Base-by-base conservation (phyloP, 23 red algal species). In the Gracilaria vermiculophylla region DNA sequence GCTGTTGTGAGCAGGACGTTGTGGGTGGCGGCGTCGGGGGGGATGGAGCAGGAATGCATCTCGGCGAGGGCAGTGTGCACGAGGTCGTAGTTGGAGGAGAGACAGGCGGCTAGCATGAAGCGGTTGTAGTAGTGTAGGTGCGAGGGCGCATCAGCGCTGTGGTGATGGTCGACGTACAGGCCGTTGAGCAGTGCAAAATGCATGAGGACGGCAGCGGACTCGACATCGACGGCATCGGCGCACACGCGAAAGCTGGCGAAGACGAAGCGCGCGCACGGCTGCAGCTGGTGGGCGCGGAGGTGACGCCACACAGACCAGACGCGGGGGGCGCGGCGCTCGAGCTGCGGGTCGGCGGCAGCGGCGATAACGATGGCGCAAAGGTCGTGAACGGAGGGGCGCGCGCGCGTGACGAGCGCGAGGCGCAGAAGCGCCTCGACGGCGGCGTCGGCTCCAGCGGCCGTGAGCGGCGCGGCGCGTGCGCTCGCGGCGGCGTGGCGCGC, bases 291-390 rank as follows among this genome's bases (percentile, higher is more conserved):
- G 19, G 76, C 12, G 8, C 50, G 21, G 3, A 80, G 12, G 9
- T 55, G 25, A 25, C 56, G 53, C 53, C 53, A 61, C 76, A 80
- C 76, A 37, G 76, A 80, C 51, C 53, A 80, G 25, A 61, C 76
- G 48, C 76, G 76, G n/a, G 21, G 8, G 10, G 49, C 19, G 32
- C 76, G 76, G 14, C 52, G 51, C 27, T 40, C 48, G 52, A 80
- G 31, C 13, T 21, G 37, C 44, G 76, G 48, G 76, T 80, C 76
- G 21, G 23, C 23, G 0, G 48, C 76, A 28, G 76, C 76, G 52
- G 76, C 76, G 56, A 29, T 25, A 51, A 80, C 32, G 8, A 80
- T 49, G 17, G 54, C 76, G 52, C 25, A 33, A 17, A 80, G 52
- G 52, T 21, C 54, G 20, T 7, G 19, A 3, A 33, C 11, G 13